These are phyloP conservation scores for Simplicillium aogashimaense DNA, from an alignment of 2,329 filamentous ascomycete genomes.

Conservation along the genomic window DNA sequence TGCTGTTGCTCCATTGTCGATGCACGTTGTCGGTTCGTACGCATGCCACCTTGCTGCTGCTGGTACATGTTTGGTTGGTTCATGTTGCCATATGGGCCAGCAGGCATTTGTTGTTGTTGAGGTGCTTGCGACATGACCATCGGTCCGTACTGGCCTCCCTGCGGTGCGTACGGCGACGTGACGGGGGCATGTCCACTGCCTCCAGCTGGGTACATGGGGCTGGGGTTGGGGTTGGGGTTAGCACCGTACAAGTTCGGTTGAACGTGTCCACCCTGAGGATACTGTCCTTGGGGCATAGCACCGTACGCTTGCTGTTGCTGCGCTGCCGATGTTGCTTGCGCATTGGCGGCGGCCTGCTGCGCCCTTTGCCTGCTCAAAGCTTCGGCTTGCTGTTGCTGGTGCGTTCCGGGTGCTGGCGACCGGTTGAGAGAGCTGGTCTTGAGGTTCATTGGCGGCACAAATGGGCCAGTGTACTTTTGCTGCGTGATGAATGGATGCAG, in stretches of 20 bases:
- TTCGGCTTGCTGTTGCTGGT: constrained; percentile 93
- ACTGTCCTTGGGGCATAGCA: constrained; percentile 35
- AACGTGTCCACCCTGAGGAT: constrained; percentile 34
- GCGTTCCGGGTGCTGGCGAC: constrained; percentile 84
- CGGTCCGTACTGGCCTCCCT: constrained; percentile 60
- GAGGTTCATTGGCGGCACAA: constrained; percentile 93
- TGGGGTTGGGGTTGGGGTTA: constrained; percentile 36
- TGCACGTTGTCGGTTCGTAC: constrained; percentile 75
- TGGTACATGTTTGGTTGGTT: constrained; percentile 47
- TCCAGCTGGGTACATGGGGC: constrained; percentile 56
- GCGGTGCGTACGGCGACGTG: constrained; percentile 69
- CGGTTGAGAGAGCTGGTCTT: constrained; percentile 78
- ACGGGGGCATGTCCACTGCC: constrained; percentile 29
- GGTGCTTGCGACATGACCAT: constrained; percentile 58
- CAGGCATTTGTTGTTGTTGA: constrained; percentile 50
- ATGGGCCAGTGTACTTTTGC: constrained; percentile 91
- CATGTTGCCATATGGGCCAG: constrained; percentile 50
- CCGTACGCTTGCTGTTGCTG: constrained; percentile 59
- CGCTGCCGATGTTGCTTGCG: constrained; percentile 56
- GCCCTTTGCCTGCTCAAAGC: constrained; percentile 84
- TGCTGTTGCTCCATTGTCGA: constrained; percentile 95
- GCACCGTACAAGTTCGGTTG: constrained; percentile 69
- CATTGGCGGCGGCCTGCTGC: background rate
- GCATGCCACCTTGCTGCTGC: constrained; percentile 55
- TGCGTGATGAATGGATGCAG: constrained; percentile 98